Evolutionary conservation across 768 basidiomycete genomes (phyloP).

Genomic region (Suillus discolor): DNA sequence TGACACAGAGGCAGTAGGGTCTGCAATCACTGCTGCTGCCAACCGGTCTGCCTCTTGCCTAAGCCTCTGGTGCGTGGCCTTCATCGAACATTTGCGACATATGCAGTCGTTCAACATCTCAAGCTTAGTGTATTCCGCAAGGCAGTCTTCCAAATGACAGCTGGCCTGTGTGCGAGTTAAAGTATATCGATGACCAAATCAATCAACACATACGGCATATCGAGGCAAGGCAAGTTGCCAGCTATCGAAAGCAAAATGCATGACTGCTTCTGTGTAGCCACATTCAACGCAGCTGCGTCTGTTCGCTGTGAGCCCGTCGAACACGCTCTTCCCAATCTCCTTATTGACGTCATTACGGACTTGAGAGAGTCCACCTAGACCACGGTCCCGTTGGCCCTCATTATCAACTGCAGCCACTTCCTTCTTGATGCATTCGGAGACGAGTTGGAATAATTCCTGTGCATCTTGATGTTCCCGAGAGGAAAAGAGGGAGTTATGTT

Average conservation of each 20-base stretch:
- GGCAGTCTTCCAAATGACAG: slow-evolving; percentile 79
- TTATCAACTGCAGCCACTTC: slow-evolving; percentile 75
- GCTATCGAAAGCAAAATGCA: slow-evolving; percentile 88
- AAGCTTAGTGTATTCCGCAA: slow-evolving; percentile 86
- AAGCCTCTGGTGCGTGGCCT: slow-evolving; percentile 71
- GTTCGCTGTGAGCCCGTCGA: slow-evolving; percentile 91
- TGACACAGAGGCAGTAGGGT: slow-evolving; percentile 56
- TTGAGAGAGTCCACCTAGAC: slow-evolving; percentile 59
- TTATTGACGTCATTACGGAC: slow-evolving; percentile 22
- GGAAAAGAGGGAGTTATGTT: slow-evolving; percentile 68
- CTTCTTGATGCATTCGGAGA: slow-evolving; percentile 87
- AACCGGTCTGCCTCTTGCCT: slow-evolving; percentile 63
- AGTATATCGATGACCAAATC: slow-evolving; percentile 10
- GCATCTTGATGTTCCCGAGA: slow-evolving; percentile 98
- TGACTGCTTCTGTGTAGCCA: slow-evolving; percentile 92
- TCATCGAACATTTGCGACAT: slow-evolving; percentile 88
- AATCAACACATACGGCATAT: slow-evolving; percentile 49
- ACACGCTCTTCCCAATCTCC: slow-evolving; percentile 68
- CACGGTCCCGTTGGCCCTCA: slow-evolving; percentile 71
- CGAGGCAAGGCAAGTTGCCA: slow-evolving; percentile 79
- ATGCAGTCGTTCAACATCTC: slow-evolving; percentile 91
- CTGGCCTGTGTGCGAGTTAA: slow-evolving; percentile 43
- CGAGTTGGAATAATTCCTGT: slow-evolving; percentile 94
- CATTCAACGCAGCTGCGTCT: slow-evolving; percentile 85
- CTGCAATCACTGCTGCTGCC: slow-evolving; percentile 34